Evolutionary conservation across 169 alveolate species (phyloP), one percentile per base, ranked within the genome.

Genomic region (Plasmodium yoelii): DNA sequence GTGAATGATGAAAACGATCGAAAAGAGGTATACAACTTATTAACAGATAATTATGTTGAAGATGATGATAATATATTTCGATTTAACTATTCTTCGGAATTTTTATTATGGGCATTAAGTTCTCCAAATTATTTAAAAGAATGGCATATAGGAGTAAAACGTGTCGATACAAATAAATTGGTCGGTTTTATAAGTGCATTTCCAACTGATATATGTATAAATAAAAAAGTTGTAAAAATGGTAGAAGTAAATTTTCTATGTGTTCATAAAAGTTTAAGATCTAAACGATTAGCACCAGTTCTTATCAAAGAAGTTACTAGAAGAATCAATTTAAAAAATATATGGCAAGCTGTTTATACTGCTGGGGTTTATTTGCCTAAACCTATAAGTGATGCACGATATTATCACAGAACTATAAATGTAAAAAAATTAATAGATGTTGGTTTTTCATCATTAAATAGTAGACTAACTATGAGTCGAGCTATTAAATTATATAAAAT

Each of bases 321-420:
- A 72, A 95, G 99, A 92, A 98, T 98, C 13, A 98, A 98, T 92
- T 88, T 97, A 63, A 95, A 95, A 88, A 95, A 95, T 73, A 93
- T 97, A 18, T 98, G 99, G 99, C 99, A 98, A 93, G 99, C 99
- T 5, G 97, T 94, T n/a, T 97, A 97, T 94, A 98, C 99, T 15
- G 99, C 99, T 19, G 99, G 99, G 0, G 97, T 96, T 22, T 96
- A 97, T 39, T 88, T 98, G 51, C 99, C 99, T 10, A 95, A 94
- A 34, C 99, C 99, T 2, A 94, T 98, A 26, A 93, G 99, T 53
- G 93, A 94, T 51, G 96, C 99, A 59, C 95, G 98, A 65, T 96
- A 96, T 92, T 95, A 93, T 92, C 97, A 94, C 69, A 88, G 98
- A 71, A 92, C 95, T 10, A 92, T 97, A 57, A 94, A 97, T 87